Conservation (phyloP, 352 stramenopile species). For the Vaucheria bursata region DNA sequence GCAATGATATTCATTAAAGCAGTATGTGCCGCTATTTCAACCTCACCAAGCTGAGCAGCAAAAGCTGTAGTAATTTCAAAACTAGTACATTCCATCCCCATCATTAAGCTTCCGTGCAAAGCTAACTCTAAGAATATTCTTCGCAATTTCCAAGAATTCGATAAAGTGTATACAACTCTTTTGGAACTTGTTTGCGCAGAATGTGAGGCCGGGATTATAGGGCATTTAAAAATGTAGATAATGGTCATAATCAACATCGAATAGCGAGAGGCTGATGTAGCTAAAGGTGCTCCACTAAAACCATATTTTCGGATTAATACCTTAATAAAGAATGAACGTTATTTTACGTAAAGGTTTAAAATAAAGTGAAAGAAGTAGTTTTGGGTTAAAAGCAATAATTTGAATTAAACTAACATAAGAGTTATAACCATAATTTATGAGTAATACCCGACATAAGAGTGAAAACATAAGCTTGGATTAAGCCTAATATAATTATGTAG, state of each 20-base stretch:
- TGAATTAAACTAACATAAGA: too few relatives aligned
- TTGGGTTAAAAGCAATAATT: too few relatives aligned
- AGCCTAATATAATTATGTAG: too few relatives aligned
- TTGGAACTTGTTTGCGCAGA: background rate
- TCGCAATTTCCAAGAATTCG: background rate
- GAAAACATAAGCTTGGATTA: too few relatives aligned
- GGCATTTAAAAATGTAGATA: background rate
- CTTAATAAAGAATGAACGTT: too few relatives aligned
- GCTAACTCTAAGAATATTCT: background rate
- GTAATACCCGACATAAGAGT: too few relatives aligned
- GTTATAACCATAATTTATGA: too few relatives aligned
- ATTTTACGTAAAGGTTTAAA: too few relatives aligned
- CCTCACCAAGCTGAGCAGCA: background rate
- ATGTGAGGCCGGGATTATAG: background rate
- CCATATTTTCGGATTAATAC: background rate
- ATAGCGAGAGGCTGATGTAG: background rate
- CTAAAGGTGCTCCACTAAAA: background rate
- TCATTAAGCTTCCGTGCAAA: background rate
- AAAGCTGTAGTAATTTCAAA: slow-evolving; percentile 8
- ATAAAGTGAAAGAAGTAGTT: too few relatives aligned
- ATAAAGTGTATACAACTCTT: background rate
- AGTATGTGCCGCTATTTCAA: background rate
- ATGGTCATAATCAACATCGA: background rate
- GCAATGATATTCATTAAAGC: background rate
- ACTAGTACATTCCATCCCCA: background rate